Evolutionary conservation across 2,329 filamentous ascomycete genomes (phyloP).

Genomic region (Dothistroma pini): DNA sequence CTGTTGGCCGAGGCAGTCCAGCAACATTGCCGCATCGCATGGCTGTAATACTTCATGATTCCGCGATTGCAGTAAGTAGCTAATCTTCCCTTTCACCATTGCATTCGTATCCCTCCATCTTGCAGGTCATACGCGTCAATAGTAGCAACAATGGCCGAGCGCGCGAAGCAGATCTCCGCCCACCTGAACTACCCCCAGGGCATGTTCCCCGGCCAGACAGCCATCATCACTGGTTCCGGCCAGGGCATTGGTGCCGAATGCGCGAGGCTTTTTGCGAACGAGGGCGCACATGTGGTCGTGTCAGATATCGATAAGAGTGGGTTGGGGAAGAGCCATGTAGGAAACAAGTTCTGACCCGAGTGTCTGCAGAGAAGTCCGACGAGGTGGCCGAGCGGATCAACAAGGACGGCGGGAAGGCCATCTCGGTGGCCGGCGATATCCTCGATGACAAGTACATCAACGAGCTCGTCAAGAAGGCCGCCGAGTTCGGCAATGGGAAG

Average conservation of each 20-base stretch:
- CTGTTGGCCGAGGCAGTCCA: not conserved
- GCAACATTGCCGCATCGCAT: not conserved
- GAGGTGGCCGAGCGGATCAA: slow-evolving; percentile 69
- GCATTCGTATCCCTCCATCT: not conserved
- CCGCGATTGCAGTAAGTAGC: not conserved
- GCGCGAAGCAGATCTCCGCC: slow-evolving; percentile 64
- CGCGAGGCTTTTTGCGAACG: slow-evolving; percentile 74
- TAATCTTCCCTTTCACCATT: not conserved
- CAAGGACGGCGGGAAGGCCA: slow-evolving; percentile 60
- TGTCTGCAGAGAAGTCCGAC: slow-evolving; percentile 60
- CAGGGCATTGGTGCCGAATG: slow-evolving; percentile 79
- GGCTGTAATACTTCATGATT: not conserved
- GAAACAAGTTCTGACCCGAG: not conserved
- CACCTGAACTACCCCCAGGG: slow-evolving; percentile 82
- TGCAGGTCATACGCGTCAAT: not conserved
- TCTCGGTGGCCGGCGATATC: slow-evolving; percentile 74
- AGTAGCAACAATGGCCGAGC: slow-evolving; percentile 28
- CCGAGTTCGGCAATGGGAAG: slow-evolving; percentile 78
- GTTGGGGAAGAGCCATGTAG: slow-evolving; percentile 22
- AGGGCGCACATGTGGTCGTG: slow-evolving; percentile 79
- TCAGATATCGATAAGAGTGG: slow-evolving; percentile 74
- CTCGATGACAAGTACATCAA: slow-evolving; percentile 67
- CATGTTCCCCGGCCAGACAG: slow-evolving; percentile 72
- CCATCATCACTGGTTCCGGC: slow-evolving; percentile 66
- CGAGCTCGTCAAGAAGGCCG: slow-evolving; percentile 67